Evolutionary conservation across 2,329 filamentous ascomycete species (phyloP), one percentile per base, ranked within the genome.

Genomic region (Colletotrichum liriopes): DNA sequence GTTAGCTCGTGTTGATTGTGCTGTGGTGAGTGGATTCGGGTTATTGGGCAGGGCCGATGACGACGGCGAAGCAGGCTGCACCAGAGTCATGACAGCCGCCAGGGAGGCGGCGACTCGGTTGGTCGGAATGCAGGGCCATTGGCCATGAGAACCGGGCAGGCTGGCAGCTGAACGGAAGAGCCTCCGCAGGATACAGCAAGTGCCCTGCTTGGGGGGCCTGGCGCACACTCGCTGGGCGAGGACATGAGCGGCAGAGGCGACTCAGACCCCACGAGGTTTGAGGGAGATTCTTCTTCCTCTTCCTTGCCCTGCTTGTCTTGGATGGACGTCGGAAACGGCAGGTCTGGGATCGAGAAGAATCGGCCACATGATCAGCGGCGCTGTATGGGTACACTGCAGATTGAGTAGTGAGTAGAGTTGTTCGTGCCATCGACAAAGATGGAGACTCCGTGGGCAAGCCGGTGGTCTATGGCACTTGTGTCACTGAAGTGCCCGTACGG

Each of bases 21-120:
- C 39, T 32, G 16, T 12, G 18, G 56, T 37, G 32, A 20, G 35
- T 20, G 43, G 14, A 51, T 14, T 9, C 2, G 8, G 9, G 11
- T 26, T n/a, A 26, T 47, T 16, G 58, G 20, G 58, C 41, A 32
- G 26, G 68, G 51, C 26, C 29, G 65, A 47, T 26, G 59, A 59
- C 59, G 69, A 72, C 41, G 65, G 65, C 69, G 20, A 67, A 49
- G 68, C 64, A 29, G n/a, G 45, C 47, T 23, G 49, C 37, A 54
- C 52, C 37, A 32, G 65, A 63, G 69, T 61, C 60, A 72, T 60
- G 70, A 39, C 29, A 23, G 18, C 35, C 41, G 16, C 29, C 61
- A 26, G 26, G 18, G 56, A 35, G 29, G 52, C 61, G 43, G 64
- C 41, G 45, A 45, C 62, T 55, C 39, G 51, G 55, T 51, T n/a